Percentiles rank a stretch among this genome's conserved stretches.
phyloP scores from a whole-genome alignment of 2,329 filamentous ascomycete species.

The Botrytis byssoidea region DNA sequence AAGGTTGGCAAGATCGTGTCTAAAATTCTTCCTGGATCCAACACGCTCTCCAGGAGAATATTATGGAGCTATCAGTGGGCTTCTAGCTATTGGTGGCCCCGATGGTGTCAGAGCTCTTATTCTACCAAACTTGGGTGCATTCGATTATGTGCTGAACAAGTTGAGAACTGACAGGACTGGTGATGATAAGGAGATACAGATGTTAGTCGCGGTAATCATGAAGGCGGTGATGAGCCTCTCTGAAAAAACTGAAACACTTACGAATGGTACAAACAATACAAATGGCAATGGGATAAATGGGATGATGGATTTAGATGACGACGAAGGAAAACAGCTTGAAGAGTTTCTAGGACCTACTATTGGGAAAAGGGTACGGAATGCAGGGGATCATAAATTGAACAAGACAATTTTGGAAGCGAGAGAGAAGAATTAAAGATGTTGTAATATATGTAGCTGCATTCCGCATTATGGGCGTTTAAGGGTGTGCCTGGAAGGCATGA shows the following conservation, averaged over 20 bases:
- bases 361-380: slow-evolving; percentile 31
- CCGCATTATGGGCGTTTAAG: slow-evolving; percentile 8
- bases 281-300: slow-evolving; percentile 20
- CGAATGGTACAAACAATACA: slow-evolving; percentile 31
- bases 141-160: slow-evolving; percentile 59
- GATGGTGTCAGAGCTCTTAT: slow-evolving; percentile 64
- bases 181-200: slow-evolving; percentile 57
- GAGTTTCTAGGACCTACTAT: slow-evolving; percentile 37
- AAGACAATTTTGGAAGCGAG: slow-evolving; percentile 32
- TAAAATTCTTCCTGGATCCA: slow-evolving; percentile 89
- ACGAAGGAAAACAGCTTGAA: slow-evolving; percentile 31
- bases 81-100: slow-evolving; percentile 71
- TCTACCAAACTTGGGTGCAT: slow-evolving; percentile 63
- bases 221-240: slow-evolving; percentile 54
- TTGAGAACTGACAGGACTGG: slow-evolving; percentile 51
- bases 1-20: slow-evolving; percentile 85
- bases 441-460: not conserved
- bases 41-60: slow-evolving; percentile 79
- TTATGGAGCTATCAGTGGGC: slow-evolving; percentile 81
- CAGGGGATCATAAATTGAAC: slow-evolving; percentile 35
- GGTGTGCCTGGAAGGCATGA: not conserved
- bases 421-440: slow-evolving; percentile 12
- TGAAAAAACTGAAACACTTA: slow-evolving; percentile 37
- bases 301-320: slow-evolving; percentile 15
- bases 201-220: slow-evolving; percentile 57